Evolutionary conservation across 2,329 filamentous ascomycete species (phyloP), one percentile per base, ranked within the genome.

Genomic region (Aspergillus sp.): DNA sequence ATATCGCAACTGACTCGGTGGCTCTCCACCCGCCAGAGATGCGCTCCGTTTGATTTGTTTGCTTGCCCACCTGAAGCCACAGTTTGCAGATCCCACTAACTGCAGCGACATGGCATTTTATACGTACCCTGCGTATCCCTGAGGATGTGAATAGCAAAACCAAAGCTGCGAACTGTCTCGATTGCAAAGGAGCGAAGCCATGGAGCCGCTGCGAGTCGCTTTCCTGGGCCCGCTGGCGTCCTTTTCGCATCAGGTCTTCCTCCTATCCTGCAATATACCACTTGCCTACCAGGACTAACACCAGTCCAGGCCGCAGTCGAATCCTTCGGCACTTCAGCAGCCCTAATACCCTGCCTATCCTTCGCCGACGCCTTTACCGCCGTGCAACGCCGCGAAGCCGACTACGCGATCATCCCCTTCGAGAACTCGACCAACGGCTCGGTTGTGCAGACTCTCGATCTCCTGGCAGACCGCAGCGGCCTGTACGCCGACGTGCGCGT

Each of bases 381-480:
- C 11, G 82, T 94, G 4, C 85, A 93, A 51, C 67, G 69, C 24
- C 71, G 74, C 36, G 55, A 65, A 27, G 75, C 75, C 1, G 61
- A 72, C 32, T 79, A 79, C 35, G 91, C 88, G 45, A 82, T 96
- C 19, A 82, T 95, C 2, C 91, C 91, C 5, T 88, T 94, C 60
- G 89, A 96, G 57, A 98, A 98, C 67, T 93, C 84, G 25, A 89
- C 85, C 54, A 94, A 96, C 60, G 91, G 91, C 51, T 80, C 82
- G 34, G 91, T 98, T 30, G 78, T 91, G 35, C 83, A 86, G 58
- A 94, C 88, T 0, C 73, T 96, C 15, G 88, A 95, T 60, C 75
- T 89, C 43, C 76, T 98, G 39, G 85, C 85, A 44, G 86, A 94
- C 61, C 70, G 82, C 15, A 64, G 75, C 24, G 61, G 59, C 26